Percentiles rank a stretch among this genome's conserved stretches.
Conservation (phyloP, 2,329 filamentous ascomycete species). For the Beauveria asiatica region DNA sequence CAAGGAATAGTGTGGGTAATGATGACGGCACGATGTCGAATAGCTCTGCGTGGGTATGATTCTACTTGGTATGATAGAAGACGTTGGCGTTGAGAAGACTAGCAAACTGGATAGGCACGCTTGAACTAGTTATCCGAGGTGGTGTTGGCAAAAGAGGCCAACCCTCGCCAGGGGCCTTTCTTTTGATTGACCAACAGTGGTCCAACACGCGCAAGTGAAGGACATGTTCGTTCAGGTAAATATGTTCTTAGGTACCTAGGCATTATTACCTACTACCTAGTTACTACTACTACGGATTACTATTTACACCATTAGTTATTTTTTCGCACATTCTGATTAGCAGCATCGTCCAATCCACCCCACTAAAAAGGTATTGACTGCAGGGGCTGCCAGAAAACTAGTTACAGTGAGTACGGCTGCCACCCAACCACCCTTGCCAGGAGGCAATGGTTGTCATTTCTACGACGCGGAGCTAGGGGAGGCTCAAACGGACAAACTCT, state of each 20-base stretch:
- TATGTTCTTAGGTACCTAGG: background rate
- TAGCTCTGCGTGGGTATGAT: background rate
- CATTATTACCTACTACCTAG: background rate
- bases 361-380: background rate
- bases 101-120: too few species aligned
- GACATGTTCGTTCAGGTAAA: background rate
- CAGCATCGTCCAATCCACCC: background rate
- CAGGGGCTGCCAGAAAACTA: background rate
- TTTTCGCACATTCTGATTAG: background rate
- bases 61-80: background rate
- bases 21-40: conserved; percentile 2
- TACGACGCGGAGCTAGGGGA: conserved; percentile 2
- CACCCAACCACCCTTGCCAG: conserved; percentile 5
- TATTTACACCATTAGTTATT: too few species aligned
- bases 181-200: background rate
- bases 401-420: background rate
- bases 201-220: too few species aligned
- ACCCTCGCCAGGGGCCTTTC: too few species aligned
- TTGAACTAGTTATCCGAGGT: too few species aligned
- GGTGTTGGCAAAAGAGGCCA: too few species aligned
- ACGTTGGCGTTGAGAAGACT: too few species aligned
- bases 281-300: too few species aligned
- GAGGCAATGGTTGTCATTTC: conserved; percentile 4
- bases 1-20: conserved; percentile 1
- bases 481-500: background rate